Conservation (phyloP, 345 rosid genomes). For the Arabis alpina region DNA sequence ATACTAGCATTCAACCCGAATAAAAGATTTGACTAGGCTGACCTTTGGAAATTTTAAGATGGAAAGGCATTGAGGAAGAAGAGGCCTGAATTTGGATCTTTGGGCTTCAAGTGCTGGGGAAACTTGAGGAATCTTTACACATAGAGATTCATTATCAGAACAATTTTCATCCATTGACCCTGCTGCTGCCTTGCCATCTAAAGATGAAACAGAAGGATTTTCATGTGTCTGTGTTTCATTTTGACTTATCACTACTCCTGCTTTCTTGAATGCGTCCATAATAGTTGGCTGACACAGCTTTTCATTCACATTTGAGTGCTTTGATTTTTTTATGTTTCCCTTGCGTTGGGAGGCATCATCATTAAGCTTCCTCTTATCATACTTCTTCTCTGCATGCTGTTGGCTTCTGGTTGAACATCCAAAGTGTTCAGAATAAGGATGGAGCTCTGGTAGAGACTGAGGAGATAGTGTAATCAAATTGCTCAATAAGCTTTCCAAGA, state of each 20-base stretch:
- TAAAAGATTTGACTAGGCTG: conserved; percentile 28
- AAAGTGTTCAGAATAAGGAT: conserved; percentile 52
- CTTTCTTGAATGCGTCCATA: conserved; percentile 59
- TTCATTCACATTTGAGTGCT: conserved; percentile 46
- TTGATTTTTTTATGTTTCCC: conserved; percentile 50
- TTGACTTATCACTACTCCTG: conserved; percentile 54
- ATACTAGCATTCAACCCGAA: not conserved
- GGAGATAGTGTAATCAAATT: conserved; percentile 56
- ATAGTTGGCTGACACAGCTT: conserved; percentile 65
- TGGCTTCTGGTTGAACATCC: conserved; percentile 47
- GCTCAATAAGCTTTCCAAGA: conserved; percentile 75
- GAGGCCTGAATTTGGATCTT: conserved; percentile 81
- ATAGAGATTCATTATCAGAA: conserved; percentile 43
- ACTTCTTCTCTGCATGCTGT: conserved; percentile 46
- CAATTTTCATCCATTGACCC: conserved; percentile 44
- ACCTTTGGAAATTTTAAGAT: conserved; percentile 73
- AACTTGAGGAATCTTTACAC: conserved; percentile 63
- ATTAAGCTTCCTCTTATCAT: conserved; percentile 47
- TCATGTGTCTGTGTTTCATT: conserved; percentile 57
- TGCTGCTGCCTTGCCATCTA: conserved; percentile 39
- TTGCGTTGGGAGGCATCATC: conserved; percentile 46
- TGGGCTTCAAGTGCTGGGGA: conserved; percentile 61
- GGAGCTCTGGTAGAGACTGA: conserved; percentile 68
- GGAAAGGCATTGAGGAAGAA: conserved; percentile 60
- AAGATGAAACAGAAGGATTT: conserved; percentile 43